A percentile compares a stretch with the other conserved stretches of the same genome.
These are phyloP conservation scores for Fonsecaea monophora DNA, from an alignment of 2,329 filamentous ascomycete genomes.

Conservation along the genomic window DNA sequence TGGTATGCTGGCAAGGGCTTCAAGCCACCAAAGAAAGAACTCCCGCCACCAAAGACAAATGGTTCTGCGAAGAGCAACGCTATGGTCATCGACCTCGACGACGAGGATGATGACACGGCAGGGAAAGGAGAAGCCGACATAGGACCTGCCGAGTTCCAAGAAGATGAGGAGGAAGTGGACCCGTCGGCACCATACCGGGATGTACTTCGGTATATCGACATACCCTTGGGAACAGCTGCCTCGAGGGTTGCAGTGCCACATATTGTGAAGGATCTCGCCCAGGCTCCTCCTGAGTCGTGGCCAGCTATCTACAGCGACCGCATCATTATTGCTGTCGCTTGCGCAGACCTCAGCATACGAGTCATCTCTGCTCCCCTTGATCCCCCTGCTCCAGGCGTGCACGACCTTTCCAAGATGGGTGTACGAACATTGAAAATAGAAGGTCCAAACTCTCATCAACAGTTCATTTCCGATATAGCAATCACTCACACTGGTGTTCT, in stretches of 20 bases:
- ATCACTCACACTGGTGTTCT: slow-evolving; percentile 58
- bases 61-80: slow-evolving; percentile 51
- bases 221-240: slow-evolving; percentile 61
- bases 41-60: slow-evolving; percentile 48
- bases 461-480: slow-evolving; percentile 58
- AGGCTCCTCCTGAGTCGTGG: slow-evolving; percentile 44
- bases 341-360: slow-evolving; percentile 63
- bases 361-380: slow-evolving; percentile 62
- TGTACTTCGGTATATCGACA: slow-evolving; percentile 62
- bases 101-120: slow-evolving; percentile 60
- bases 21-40: slow-evolving; percentile 44
- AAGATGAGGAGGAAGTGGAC: slow-evolving; percentile 65
- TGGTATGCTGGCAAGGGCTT: slow-evolving; percentile 66
- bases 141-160: slow-evolving; percentile 54
- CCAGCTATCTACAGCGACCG: slow-evolving; percentile 57
- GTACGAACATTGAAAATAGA: slow-evolving; percentile 58
- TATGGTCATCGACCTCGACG: slow-evolving; percentile 64
- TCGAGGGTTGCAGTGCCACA: slow-evolving; percentile 58
- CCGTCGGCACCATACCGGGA: slow-evolving; percentile 61
- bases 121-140: slow-evolving; percentile 37
- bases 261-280: slow-evolving; percentile 46
- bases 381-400: slow-evolving; percentile 56
- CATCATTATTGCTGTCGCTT: slow-evolving; percentile 62
- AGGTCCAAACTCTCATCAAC: slow-evolving; percentile 57
- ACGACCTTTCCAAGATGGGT: slow-evolving; percentile 47